Conservation (phyloP, 2,329 filamentous ascomycete genomes). For the Stemphylium beticola region DNA sequence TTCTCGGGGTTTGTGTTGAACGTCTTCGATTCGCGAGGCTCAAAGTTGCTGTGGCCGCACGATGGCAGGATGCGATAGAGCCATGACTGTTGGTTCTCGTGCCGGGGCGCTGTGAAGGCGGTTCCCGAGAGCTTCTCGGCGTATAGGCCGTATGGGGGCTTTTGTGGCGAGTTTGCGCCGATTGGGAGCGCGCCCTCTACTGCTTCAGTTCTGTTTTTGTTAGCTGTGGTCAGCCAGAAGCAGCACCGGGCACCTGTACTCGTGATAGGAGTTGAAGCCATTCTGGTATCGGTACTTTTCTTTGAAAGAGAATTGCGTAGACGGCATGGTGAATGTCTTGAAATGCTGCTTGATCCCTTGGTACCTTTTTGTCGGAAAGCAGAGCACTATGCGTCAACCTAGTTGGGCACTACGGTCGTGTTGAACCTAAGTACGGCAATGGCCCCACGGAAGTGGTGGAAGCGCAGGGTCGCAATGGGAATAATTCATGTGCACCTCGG, state of each 20-base stretch:
- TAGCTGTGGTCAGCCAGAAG: conserved; percentile 6
- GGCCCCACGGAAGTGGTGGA: neutral
- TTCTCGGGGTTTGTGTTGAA: conserved; percentile 59
- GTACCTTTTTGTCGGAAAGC: conserved; percentile 38
- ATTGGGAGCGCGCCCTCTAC: conserved; percentile 75
- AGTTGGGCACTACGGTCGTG: neutral
- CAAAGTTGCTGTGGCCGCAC: conserved; percentile 63
- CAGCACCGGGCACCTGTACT: conserved; percentile 59
- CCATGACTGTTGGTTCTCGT: conserved; percentile 65
- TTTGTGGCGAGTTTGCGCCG: conserved; percentile 82
- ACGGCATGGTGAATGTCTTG: conserved; percentile 61
- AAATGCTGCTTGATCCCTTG: conserved; percentile 30
- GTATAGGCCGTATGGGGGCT: conserved; percentile 78
- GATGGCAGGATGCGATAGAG: conserved; percentile 64
- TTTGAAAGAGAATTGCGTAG: conserved; percentile 65
- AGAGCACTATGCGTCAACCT: conserved; percentile 30
- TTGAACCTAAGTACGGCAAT: neutral
- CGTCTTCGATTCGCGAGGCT: conserved; percentile 55
- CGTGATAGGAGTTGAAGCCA: conserved; percentile 78
- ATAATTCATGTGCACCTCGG: conserved; percentile 13
- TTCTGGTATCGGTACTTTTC: conserved; percentile 79
- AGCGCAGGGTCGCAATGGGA: no score
- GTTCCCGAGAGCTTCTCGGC: conserved; percentile 72
- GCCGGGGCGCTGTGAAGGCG: conserved; percentile 63
- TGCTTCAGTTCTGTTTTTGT: conserved; percentile 70